Base-by-base conservation (phyloP, 2,329 filamentous ascomycete species). In the Fusarium buxicola region DNA sequence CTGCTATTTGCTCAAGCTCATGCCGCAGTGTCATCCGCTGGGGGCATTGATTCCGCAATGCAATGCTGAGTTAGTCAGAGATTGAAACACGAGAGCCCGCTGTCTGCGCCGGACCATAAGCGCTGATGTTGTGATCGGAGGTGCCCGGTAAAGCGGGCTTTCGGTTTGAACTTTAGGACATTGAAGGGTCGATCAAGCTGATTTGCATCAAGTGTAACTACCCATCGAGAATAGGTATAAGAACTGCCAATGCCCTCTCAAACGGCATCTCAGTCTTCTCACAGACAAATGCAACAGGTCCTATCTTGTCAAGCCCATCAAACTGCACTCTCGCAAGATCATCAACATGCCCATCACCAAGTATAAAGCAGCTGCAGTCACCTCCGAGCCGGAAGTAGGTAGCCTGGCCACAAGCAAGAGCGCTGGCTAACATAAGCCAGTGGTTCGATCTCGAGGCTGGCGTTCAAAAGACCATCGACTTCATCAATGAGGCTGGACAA, bases 371-470 rank as follows among this genome's bases (percentile, higher is more conserved):
- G 66, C 66, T 9, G 65, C 65, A 5, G 65, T 69, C 27, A 69
- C 65, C 46, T 68, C 65, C 4, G 65, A 68, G 50, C 65, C 65
- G 39, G 62, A 40, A 21, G 50, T 68, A 45, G 25, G 50, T 39
- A 3, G 1, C 18, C 9, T 2, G 1, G 13, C 7, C 8, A 2
- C 2, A 1, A 1, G 1, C 3, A 3, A 8, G 18, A 44, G 1
- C 55, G 5, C 0, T 5, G 18, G 28, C 46, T 67, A 3, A 74
- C 12, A 25, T 0, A 5, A 45, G 2, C 2, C 0, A 66, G 64
- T 89, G 86, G 85, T 77, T 89, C 8, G 83, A 89, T 65, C 78
- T 89, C 3, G 74, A 80, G 8, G 81, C 72, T 0, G 78, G 80
- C 2, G 81, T 89, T 2, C 70, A 78, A 2, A 89, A 89, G 70